Percentiles rank a stretch among this genome's conserved stretches.
phyloP scores from a whole-genome alignment of 148 eudicot species.

The Spergularia marina region DNA sequence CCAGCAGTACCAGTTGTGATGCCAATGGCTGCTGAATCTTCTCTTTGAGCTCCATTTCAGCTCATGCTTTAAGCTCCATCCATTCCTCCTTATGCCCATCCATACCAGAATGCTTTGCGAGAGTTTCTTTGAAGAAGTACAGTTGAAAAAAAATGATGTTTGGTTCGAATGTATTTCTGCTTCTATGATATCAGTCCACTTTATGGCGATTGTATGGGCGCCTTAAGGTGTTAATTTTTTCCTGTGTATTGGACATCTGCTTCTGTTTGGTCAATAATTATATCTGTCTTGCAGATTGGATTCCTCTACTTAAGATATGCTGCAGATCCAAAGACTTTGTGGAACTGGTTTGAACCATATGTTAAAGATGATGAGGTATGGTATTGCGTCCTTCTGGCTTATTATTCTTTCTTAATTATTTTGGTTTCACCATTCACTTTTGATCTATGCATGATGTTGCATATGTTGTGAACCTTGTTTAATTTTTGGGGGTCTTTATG shows the following conservation, averaged over 20 bases:
- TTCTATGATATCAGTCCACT: too few relatives aligned
- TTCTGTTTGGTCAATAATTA: neutral
- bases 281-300: constrained; percentile 63
- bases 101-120: too few relatives aligned
- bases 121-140: too few relatives aligned
- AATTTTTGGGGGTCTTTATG: neutral
- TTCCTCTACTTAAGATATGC: constrained; percentile 90
- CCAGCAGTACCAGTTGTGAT: too few relatives aligned
- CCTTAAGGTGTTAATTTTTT: neutral
- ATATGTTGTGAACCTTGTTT: constrained; percentile 2
- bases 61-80: too few relatives aligned
- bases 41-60: too few relatives aligned
- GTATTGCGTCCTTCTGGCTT: neutral
- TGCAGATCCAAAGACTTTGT: constrained; percentile 82
- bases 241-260: neutral
- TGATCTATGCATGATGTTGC: neutral
- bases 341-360: constrained; percentile 95
- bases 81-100: too few relatives aligned
- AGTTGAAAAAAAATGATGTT: too few relatives aligned
- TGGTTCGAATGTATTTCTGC: too few relatives aligned
- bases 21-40: too few relatives aligned
- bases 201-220: neutral
- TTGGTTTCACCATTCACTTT: neutral
- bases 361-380: constrained; percentile 88
- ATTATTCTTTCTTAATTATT: neutral